A percentile compares a stretch with the other conserved stretches of the same genome.
Evolutionary conservation across 331 rosid genomes (phyloP).

Genomic region (Pyracantha coccinea): DNA sequence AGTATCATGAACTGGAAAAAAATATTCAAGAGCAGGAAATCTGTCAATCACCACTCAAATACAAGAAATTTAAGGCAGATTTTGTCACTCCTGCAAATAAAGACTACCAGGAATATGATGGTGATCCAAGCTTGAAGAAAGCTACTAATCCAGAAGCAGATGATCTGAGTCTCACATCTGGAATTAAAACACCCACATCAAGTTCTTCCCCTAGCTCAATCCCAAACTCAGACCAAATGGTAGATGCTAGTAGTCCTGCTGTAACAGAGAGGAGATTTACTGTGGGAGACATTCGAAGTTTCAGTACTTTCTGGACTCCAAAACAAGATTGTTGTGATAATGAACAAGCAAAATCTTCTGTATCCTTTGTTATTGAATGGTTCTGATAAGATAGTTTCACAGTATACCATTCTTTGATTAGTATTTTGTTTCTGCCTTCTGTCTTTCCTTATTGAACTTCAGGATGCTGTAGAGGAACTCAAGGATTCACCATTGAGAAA

Average conservation of each 20-base stretch:
- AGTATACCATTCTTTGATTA: constrained; percentile 10
- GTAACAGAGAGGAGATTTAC: constrained; percentile 28
- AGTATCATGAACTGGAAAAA: constrained; percentile 20
- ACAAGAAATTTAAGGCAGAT: constrained; percentile 14
- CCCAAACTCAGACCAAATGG: constrained; percentile 30
- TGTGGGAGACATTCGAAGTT: constrained; percentile 33
- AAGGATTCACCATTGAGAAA: constrained; percentile 27
- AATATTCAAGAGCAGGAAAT: constrained; percentile 27
- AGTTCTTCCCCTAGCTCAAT: constrained; percentile 44
- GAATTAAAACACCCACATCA: constrained; percentile 38
- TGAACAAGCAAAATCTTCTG: constrained; percentile 35
- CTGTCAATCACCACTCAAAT: constrained; percentile 26
- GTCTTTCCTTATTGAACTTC: constrained; percentile 55
- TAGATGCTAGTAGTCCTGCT: constrained; percentile 27
- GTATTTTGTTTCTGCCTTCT: constrained; percentile 18
- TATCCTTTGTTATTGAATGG: constrained; percentile 43
- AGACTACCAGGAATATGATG: constrained; percentile 27
- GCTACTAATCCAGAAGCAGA: constrained; percentile 35
- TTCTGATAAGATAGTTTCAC: constrained; percentile 11
- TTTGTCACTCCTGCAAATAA: constrained; percentile 29
- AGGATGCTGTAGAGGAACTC: constrained; percentile 41
- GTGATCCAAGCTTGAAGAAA: constrained; percentile 4
- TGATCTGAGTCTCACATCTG: constrained; percentile 53
- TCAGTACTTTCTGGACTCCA: constrained; percentile 30
- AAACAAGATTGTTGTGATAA: constrained; percentile 28